A percentile compares a stretch with the other conserved stretches of the same genome.
These are phyloP conservation scores for Malus sieversii DNA, from an alignment of 306 rosid species.

Conservation along the genomic window DNA sequence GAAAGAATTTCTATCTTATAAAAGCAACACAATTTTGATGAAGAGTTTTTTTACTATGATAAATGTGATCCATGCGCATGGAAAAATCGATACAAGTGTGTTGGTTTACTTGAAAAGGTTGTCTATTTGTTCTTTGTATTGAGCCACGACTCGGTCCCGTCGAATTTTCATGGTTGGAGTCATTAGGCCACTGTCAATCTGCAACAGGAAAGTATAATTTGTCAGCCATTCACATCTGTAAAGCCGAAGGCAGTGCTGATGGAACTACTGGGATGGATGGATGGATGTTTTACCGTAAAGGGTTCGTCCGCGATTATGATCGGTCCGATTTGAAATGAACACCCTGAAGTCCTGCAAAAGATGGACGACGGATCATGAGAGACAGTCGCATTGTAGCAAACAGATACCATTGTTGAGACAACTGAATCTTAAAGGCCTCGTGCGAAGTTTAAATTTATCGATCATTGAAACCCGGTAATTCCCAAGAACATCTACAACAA, in stretches of 20 bases:
- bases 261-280: not conserved
- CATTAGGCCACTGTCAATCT: constrained; percentile 83
- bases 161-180: constrained; percentile 90
- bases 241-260: not conserved
- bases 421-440: not conserved
- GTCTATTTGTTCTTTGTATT: constrained; percentile 61
- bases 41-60: not conserved
- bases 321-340: constrained; percentile 79
- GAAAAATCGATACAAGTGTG: not conserved
- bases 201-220: constrained; percentile 23
- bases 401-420: not conserved
- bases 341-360: constrained; percentile 59
- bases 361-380: not conserved
- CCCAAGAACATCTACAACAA: too few species aligned
- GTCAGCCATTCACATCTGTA: constrained; percentile 6
- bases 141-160: constrained; percentile 60
- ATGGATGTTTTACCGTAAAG: constrained; percentile 58
- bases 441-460: too few species aligned
- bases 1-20: not conserved
- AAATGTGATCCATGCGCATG: not conserved
- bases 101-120: constrained; percentile 46
- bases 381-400: not conserved
- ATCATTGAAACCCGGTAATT: not conserved
- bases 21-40: not conserved
- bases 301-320: constrained; percentile 64